phyloP scores from a whole-genome alignment of 495 filamentous ascomycete species.

The Amphirosellinia nigrospora region DNA sequence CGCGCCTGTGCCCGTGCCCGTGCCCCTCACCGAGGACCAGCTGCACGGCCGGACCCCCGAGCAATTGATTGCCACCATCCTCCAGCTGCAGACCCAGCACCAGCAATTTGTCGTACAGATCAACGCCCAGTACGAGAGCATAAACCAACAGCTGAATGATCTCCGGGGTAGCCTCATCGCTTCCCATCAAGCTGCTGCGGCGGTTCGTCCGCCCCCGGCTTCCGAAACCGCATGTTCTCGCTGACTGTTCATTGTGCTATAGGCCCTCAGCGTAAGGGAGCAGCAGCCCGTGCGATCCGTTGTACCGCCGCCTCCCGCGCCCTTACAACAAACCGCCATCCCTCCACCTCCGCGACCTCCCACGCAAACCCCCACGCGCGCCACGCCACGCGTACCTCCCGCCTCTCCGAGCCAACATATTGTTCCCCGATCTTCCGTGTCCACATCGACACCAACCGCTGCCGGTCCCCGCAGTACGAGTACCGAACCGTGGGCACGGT shows the following conservation, averaged over 20 bases:
- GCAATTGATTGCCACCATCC: constrained; percentile 42
- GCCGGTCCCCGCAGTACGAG: constrained; percentile 40
- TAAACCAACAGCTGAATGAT: constrained; percentile 40
- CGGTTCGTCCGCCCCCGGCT: constrained; percentile 26
- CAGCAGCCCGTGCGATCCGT: constrained; percentile 32
- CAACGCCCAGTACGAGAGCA: constrained; percentile 39
- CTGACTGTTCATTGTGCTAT: constrained; percentile 10
- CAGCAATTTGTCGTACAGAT: constrained; percentile 42
- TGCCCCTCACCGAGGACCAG: constrained; percentile 40
- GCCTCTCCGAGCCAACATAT: constrained; percentile 29
- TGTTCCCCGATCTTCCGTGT: constrained; percentile 28
- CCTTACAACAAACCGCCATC: constrained; percentile 33
- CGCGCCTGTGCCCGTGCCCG: constrained; percentile 1
- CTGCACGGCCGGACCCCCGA: constrained; percentile 39
- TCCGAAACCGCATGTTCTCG: neutral
- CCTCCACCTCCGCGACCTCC: constrained; percentile 36
- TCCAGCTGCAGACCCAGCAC: constrained; percentile 43
- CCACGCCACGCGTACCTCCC: constrained; percentile 33
- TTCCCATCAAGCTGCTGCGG: constrained; percentile 41
- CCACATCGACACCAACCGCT: constrained; percentile 29
- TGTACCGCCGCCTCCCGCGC: constrained; percentile 36
- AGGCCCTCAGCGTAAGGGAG: constrained; percentile 37
- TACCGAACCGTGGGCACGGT: constrained; percentile 42
- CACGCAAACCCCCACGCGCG: constrained; percentile 34
- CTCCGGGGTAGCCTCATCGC: constrained; percentile 39